Evolutionary conservation across 306 rosid species (phyloP).

Genomic region (Rosa multiflora): DNA sequence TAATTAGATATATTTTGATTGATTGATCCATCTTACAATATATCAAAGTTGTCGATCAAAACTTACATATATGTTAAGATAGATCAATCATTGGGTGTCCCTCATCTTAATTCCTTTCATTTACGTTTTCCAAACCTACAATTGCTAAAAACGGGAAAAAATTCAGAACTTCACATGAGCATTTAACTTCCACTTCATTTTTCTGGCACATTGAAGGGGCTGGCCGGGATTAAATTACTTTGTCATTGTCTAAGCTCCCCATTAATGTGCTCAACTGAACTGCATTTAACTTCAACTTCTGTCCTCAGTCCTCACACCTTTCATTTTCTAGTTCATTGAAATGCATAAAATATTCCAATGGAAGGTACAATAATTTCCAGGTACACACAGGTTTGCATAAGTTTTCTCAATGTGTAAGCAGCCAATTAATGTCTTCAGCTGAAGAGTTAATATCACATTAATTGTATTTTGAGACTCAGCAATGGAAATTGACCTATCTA

Average conservation of each 20-base stretch:
- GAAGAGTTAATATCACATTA: background rate
- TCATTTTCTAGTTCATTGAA: background rate
- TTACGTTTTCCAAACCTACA: background rate
- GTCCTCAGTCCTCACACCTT: background rate
- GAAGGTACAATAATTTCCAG: background rate
- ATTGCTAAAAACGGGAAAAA: background rate
- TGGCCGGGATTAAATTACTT: background rate
- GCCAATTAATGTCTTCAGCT: background rate
- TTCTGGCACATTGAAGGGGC: background rate
- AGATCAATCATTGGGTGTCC: constrained; percentile 6
- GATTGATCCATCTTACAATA: background rate
- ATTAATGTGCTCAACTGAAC: constrained; percentile 11
- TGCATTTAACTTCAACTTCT: background rate
- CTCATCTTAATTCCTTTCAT: background rate
- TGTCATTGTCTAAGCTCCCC: background rate
- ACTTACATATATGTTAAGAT: background rate
- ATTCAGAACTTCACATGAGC: background rate
- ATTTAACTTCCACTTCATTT: background rate
- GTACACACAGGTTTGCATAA: background rate
- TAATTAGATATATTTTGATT: background rate
- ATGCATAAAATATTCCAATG: background rate
- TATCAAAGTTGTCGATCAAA: background rate
- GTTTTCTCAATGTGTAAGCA: background rate
- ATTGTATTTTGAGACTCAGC: background rate
- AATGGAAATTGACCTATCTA: background rate